Conservation (phyloP, 495 filamentous ascomycete genomes). For the Letharia columbiana region DNA sequence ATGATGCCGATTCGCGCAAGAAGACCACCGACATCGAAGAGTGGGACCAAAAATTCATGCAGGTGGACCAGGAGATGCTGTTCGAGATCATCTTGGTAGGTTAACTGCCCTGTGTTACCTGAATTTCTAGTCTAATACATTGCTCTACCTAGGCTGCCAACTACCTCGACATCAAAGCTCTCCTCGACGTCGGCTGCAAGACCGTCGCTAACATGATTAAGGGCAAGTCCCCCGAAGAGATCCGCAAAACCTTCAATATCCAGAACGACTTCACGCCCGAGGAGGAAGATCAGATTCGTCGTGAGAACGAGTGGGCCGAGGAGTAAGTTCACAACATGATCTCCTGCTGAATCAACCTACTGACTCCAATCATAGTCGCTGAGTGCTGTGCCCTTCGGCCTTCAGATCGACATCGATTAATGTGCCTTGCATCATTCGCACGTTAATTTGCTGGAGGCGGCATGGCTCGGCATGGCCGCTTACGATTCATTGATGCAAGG, state of each 20-base stretch:
- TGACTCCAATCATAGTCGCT: constrained; percentile 32
- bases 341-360: constrained; percentile 19
- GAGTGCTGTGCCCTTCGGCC: constrained; percentile 19
- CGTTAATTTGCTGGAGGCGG: not conserved
- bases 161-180: constrained; percentile 63
- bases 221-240: constrained; percentile 64
- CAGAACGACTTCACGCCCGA: constrained; percentile 68
- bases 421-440: not conserved
- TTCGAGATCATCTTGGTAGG: constrained; percentile 97
- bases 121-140: constrained; percentile 5
- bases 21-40: constrained; percentile 98
- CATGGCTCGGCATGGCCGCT: constrained; percentile 1
- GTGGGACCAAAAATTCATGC: constrained; percentile 99
- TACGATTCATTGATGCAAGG: constrained; percentile 14
- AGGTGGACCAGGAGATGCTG: constrained; percentile 98
- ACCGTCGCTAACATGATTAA: constrained; percentile 68
- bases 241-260: constrained; percentile 70
- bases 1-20: constrained; percentile 90
- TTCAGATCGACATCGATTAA: not conserved
- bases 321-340: constrained; percentile 39
- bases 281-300: constrained; percentile 63
- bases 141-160: constrained; percentile 47
- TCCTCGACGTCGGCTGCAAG: constrained; percentile 61
- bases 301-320: constrained; percentile 68
- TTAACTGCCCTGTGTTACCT: constrained; percentile 17